phyloP scores from a whole-genome alignment of 345 rosid genomes.

The Salix udensis region DNA sequence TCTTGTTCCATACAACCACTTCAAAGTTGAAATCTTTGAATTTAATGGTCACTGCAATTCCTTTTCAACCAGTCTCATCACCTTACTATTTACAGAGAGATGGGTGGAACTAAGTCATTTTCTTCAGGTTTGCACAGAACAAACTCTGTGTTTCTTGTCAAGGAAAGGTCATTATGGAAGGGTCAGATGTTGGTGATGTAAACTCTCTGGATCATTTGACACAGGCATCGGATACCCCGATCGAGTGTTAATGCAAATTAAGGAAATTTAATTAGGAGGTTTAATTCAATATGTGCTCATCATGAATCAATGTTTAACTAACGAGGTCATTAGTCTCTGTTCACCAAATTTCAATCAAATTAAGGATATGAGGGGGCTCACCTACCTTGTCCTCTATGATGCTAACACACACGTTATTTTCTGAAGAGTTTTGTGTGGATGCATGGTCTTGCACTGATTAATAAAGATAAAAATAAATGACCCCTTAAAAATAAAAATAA shows the following conservation, averaged over 20 bases:
- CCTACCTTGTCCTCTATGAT: not conserved
- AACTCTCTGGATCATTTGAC: not conserved
- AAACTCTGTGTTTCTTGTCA: constrained; percentile 14
- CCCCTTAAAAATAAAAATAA: not conserved
- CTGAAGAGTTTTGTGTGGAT: not conserved
- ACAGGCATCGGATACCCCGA: not conserved
- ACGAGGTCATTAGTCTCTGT: not conserved
- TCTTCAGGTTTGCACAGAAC: constrained; percentile 4
- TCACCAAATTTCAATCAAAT: not conserved
- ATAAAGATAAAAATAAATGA: too few species aligned
- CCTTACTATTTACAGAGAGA: not conserved
- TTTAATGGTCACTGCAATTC: not conserved
- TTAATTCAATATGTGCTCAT: not conserved
- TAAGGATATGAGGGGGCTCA: not conserved
- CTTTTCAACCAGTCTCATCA: not conserved
- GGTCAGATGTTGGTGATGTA: constrained; percentile 4
- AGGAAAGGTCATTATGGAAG: constrained; percentile 20
- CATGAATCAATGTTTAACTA: not conserved
- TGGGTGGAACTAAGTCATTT: not conserved
- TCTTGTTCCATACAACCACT: not conserved
- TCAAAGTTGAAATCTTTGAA: not conserved
- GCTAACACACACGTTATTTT: not conserved
- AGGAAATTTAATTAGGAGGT: not conserved
- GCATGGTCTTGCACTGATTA: too few species aligned
- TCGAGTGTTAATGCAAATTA: not conserved